Conservation (phyloP, 352 stramenopile genomes). For the Pythium grandisporangium region DNA sequence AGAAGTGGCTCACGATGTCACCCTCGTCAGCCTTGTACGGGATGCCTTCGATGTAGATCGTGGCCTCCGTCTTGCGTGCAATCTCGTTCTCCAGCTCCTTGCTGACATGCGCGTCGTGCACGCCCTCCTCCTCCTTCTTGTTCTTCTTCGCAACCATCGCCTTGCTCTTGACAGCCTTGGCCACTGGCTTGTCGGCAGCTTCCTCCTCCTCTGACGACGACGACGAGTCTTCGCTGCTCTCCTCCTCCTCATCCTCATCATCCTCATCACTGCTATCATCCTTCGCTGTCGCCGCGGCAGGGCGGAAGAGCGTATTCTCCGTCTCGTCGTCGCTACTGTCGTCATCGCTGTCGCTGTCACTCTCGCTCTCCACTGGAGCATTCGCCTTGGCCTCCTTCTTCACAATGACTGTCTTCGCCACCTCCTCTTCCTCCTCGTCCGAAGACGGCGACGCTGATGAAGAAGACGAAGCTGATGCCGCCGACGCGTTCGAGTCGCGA, state of each 20-base stretch:
- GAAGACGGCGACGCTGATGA: not conserved
- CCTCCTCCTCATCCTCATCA: constrained; percentile 20
- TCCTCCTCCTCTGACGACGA: constrained; percentile 53
- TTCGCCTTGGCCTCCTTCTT: constrained; percentile 8
- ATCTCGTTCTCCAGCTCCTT: constrained; percentile 47
- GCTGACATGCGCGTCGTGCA: constrained; percentile 2
- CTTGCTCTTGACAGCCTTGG: constrained; percentile 12
- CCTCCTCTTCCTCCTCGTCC: not conserved
- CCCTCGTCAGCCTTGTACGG: constrained; percentile 89
- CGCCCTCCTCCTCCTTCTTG: constrained; percentile 10
- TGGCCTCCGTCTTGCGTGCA: constrained; percentile 66
- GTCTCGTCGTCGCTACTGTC: constrained; percentile 30
- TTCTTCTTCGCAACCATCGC: constrained; percentile 7
- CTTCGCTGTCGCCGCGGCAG: constrained; percentile 15
- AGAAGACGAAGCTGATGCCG: not conserved
- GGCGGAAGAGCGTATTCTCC: constrained; percentile 58
- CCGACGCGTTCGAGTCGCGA: constrained; percentile 11
- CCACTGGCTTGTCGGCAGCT: constrained; percentile 20
- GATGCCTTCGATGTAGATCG: constrained; percentile 94
- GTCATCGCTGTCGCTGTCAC: constrained; percentile 3
- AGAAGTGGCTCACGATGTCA: constrained; percentile 88
- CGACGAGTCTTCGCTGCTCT: constrained; percentile 67
- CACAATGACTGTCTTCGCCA: not conserved
- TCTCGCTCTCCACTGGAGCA: constrained; percentile 23
- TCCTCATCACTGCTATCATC: constrained; percentile 16